Evolutionary conservation across 2,329 filamentous ascomycete species (phyloP).

Genomic region (Rhynchosporium secalis): DNA sequence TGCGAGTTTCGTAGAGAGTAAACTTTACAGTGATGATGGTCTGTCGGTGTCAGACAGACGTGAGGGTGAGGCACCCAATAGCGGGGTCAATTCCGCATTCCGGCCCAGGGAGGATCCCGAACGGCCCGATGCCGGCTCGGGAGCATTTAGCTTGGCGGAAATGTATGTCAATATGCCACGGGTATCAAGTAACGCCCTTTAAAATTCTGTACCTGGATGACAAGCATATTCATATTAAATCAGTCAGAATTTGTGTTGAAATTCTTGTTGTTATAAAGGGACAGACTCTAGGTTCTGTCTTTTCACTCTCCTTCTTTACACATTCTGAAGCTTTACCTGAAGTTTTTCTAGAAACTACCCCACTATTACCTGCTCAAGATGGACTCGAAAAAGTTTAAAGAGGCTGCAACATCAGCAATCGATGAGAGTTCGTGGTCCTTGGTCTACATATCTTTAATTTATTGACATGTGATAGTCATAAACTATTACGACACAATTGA

Average conservation of each 20-base stretch:
- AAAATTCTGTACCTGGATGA: neutral
- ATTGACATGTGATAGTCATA: slow-evolving; percentile 59
- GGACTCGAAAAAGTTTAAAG: slow-evolving; percentile 76
- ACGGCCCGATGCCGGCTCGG: neutral
- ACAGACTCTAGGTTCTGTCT: neutral
- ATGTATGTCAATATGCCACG: neutral
- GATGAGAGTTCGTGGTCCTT: slow-evolving; percentile 68
- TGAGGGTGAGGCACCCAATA: slow-evolving; percentile 15
- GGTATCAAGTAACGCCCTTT: neutral
- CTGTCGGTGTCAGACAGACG: slow-evolving; percentile 8
- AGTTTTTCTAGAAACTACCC: neutral
- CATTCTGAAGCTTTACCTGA: neutral
- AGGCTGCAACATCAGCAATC: slow-evolving; percentile 74
- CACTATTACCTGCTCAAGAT: slow-evolving; percentile 48
- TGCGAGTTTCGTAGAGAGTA: too few species aligned
- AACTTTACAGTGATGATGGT: neutral
- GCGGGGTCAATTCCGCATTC: too few species aligned
- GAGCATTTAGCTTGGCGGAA: neutral
- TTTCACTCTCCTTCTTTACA: neutral
- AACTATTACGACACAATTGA: slow-evolving; percentile 78
- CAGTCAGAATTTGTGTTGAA: neutral
- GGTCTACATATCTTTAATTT: neutral
- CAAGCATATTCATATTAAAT: neutral
- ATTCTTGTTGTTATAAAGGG: neutral
- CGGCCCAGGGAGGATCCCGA: neutral